Evolutionary conservation across 2,329 filamentous ascomycete genomes (phyloP).

Genomic region (Rhytidhysteron rufulum): DNA sequence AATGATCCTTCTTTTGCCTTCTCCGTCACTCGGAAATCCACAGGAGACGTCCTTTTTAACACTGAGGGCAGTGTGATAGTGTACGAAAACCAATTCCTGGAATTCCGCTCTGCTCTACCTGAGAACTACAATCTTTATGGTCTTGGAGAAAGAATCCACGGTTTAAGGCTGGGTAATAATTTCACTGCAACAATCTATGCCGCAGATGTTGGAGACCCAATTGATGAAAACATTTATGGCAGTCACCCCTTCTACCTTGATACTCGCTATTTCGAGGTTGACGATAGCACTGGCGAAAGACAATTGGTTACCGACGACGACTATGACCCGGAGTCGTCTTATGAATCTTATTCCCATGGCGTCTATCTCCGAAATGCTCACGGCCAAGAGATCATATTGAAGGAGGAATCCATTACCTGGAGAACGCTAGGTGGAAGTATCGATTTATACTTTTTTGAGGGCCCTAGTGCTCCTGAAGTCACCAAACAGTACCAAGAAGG

Average conservation of each 20-base stretch:
- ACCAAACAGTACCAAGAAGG: constrained; percentile 67
- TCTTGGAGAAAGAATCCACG: constrained; percentile 69
- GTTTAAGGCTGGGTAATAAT: constrained; percentile 68
- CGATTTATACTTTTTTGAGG: constrained; percentile 76
- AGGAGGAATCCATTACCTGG: constrained; percentile 65
- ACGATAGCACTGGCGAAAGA: constrained; percentile 44
- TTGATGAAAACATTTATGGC: constrained; percentile 69
- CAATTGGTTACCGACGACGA: constrained; percentile 43
- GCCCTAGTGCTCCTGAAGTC: constrained; percentile 64
- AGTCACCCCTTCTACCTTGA: constrained; percentile 76
- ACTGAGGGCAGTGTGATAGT: constrained; percentile 63
- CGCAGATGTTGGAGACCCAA: constrained; percentile 63
- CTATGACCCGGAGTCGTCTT: constrained; percentile 47
- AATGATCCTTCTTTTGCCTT: constrained; percentile 57
- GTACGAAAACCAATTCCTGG: constrained; percentile 75
- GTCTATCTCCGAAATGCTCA: constrained; percentile 76
- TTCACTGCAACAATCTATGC: constrained; percentile 66
- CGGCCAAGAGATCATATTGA: constrained; percentile 67
- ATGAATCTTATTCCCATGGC: constrained; percentile 68
- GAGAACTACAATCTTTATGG: constrained; percentile 74
- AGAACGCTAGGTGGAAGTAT: constrained; percentile 70
- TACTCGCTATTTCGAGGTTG: constrained; percentile 66
- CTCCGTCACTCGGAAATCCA: constrained; percentile 54
- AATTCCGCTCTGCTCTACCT: constrained; percentile 63
- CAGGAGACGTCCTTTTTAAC: constrained; percentile 64